phyloP scores from a whole-genome alignment of 192 early-diverging fungal genomes.

The Bifiguratus adelaidae region DNA sequence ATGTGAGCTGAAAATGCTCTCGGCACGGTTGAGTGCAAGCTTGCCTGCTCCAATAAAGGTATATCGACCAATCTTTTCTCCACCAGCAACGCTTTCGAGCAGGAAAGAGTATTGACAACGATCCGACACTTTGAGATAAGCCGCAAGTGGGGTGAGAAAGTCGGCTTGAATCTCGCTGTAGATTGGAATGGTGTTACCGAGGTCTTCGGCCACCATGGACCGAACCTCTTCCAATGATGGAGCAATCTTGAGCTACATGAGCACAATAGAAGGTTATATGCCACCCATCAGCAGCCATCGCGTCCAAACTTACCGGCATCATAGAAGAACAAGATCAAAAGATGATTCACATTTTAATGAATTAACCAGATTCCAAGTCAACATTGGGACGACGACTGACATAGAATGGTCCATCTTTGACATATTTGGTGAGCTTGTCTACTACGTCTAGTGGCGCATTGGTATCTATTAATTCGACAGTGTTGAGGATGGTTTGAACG shows the following conservation, averaged over 20 bases:
- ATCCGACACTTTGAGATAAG: constrained; percentile 83
- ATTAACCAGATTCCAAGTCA: too few relatives aligned
- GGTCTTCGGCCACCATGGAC: constrained; percentile 39
- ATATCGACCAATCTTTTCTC: constrained; percentile 93
- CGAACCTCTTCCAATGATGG: constrained; percentile 65
- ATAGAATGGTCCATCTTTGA: constrained; percentile 22
- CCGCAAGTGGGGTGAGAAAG: constrained; percentile 91
- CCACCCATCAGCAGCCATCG: too few relatives aligned
- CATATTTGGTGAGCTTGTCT: constrained; percentile 12
- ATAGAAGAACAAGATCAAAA: too few relatives aligned
- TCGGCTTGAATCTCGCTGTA: constrained; percentile 83
- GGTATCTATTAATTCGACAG: constrained; percentile 1
- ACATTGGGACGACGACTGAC: too few relatives aligned
- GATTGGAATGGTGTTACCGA: constrained; percentile 86
- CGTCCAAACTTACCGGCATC: too few relatives aligned
- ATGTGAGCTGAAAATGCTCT: too few relatives aligned
- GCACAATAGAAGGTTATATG: too few relatives aligned
- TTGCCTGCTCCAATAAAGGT: constrained; percentile 88
- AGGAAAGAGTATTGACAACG: constrained; percentile 84
- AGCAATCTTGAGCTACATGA: constrained; percentile 32
- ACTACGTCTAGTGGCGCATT: constrained; percentile 9
- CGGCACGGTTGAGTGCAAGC: neutral
- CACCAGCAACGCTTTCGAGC: constrained; percentile 88
- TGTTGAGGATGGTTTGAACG: constrained; percentile 8
- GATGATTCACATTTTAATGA: too few relatives aligned